Evolutionary conservation across 2,329 filamentous ascomycete species (phyloP).

Genomic region (Bimuria novae-zelandiae): DNA sequence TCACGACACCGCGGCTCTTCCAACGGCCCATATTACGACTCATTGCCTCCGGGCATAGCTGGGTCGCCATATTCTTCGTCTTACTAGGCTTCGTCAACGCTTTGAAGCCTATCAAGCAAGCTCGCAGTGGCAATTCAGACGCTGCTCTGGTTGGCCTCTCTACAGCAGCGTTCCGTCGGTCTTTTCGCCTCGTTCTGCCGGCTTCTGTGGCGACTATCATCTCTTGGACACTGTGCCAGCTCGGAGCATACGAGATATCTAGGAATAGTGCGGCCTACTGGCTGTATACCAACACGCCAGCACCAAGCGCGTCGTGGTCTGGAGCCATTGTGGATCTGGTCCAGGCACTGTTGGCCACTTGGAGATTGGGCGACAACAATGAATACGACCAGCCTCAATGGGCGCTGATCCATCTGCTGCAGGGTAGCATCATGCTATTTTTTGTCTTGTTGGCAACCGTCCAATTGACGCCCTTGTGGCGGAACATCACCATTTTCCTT

Average conservation of each 20-base stretch:
- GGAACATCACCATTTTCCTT: not conserved
- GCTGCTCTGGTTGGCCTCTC: conserved; percentile 2
- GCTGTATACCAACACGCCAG: conserved; percentile 3
- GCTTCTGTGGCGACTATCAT: conserved; percentile 1
- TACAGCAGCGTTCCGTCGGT: conserved; percentile 2
- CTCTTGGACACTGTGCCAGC: conserved; percentile 3
- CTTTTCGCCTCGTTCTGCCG: conserved; percentile 1
- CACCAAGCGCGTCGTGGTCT: not conserved
- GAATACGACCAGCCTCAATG: conserved; percentile 3
- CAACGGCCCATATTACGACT: conserved; percentile 3
- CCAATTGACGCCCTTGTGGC: not conserved
- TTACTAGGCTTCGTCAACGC: conserved; percentile 6
- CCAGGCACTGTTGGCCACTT: not conserved
- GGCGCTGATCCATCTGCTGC: conserved; percentile 2
- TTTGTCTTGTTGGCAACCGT: conserved; percentile 3
- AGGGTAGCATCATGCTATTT: conserved; percentile 2
- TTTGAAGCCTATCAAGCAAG: conserved; percentile 4
- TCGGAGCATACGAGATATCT: not conserved
- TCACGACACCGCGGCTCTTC: conserved; percentile 2
- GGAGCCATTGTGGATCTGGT: not conserved
- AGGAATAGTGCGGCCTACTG: conserved; percentile 3
- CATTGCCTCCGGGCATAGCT: conserved; percentile 7
- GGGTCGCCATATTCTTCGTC: conserved; percentile 7
- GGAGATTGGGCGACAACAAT: not conserved
- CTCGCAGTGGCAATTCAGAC: conserved; percentile 2